phyloP scores from a whole-genome alignment of 768 basidiomycete genomes.

The Botryobasidium botryosum region DNA sequence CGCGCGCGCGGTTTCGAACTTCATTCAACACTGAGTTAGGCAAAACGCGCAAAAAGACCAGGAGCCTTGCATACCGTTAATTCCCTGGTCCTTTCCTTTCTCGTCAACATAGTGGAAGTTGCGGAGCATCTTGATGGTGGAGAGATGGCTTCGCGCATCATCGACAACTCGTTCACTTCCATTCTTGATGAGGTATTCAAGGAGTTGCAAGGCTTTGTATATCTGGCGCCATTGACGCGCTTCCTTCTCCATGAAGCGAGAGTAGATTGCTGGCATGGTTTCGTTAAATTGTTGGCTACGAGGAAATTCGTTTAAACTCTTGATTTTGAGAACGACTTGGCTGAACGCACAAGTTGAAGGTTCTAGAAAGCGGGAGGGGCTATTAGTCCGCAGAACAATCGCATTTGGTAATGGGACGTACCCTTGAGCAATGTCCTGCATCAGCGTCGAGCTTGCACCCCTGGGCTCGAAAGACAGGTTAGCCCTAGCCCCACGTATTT shows the following conservation, averaged over 20 bases:
- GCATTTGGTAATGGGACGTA: slow-evolving; percentile 25
- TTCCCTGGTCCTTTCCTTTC: slow-evolving; percentile 94
- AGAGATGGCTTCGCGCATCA: slow-evolving; percentile 85
- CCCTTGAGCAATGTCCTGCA: slow-evolving; percentile 98
- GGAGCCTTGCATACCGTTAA: slow-evolving; percentile 52
- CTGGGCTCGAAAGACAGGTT: slow-evolving; percentile 25
- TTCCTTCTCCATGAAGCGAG: slow-evolving; percentile 95
- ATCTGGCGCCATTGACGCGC: slow-evolving; percentile 97
- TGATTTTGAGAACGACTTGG: background rate
- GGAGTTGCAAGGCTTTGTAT: slow-evolving; percentile 89
- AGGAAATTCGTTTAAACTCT: slow-evolving; percentile 1
- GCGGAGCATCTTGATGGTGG: slow-evolving; percentile 91
- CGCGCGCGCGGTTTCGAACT: slow-evolving; percentile 91
- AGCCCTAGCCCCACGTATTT: background rate
- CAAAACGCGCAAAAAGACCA: background rate
- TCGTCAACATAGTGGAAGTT: slow-evolving; percentile 99
- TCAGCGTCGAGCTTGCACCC: slow-evolving; percentile 94
- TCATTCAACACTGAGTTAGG: slow-evolving; percentile 1
- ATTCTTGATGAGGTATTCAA: slow-evolving; percentile 93
- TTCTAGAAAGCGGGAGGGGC: slow-evolving; percentile 31
- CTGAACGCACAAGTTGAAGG: slow-evolving; percentile 81
- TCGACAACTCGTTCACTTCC: slow-evolving; percentile 97
- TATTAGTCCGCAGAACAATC: slow-evolving; percentile 4
- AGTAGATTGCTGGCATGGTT: slow-evolving; percentile 95
- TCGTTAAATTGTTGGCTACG: slow-evolving; percentile 93